These are phyloP conservation scores for Vaccinium macrocarpon DNA, from an alignment of 148 eudicot genomes.

Conservation along the genomic window DNA sequence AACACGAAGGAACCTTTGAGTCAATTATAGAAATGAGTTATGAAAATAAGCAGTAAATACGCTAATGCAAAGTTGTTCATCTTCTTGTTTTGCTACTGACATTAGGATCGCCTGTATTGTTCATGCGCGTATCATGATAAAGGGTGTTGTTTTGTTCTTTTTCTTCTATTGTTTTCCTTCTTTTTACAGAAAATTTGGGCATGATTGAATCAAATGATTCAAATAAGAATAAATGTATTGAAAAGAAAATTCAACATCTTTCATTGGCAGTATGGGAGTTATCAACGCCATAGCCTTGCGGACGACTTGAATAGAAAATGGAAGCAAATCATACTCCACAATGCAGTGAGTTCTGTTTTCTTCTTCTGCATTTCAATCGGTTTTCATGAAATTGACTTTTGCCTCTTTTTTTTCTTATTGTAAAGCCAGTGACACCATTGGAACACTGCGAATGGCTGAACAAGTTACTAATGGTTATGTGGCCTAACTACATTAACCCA, in stretches of 20 bases:
- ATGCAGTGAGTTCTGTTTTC: slow-evolving; percentile 46
- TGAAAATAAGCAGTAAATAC: background rate
- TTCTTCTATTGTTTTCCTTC: background rate
- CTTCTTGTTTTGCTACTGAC: background rate
- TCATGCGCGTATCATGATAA: background rate
- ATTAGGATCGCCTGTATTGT: background rate
- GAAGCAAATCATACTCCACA: slow-evolving; percentile 66
- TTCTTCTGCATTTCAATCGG: background rate
- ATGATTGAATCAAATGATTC: background rate
- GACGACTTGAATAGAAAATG: slow-evolving; percentile 91
- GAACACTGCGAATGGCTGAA: slow-evolving; percentile 98
- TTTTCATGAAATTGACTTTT: background rate
- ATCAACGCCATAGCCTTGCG: slow-evolving; percentile 57
- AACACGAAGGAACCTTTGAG: slow-evolving; percentile 1
- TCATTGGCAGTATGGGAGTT: slow-evolving; percentile 60
- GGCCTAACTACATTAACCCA: slow-evolving; percentile 78
- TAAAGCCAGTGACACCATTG: slow-evolving; percentile 80
- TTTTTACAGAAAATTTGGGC: background rate
- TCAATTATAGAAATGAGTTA: background rate
- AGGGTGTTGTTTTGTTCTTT: background rate
- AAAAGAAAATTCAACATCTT: slow-evolving; percentile 21
- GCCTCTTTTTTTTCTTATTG: slow-evolving; percentile 15
- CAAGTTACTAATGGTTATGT: slow-evolving; percentile 76
- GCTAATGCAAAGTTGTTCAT: background rate
- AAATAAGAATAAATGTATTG: background rate